Evolutionary conservation across 2,329 filamentous ascomycete genomes (phyloP), one percentile per base, ranked within the genome.

Genomic region (Phaeosphaeria sp.): DNA sequence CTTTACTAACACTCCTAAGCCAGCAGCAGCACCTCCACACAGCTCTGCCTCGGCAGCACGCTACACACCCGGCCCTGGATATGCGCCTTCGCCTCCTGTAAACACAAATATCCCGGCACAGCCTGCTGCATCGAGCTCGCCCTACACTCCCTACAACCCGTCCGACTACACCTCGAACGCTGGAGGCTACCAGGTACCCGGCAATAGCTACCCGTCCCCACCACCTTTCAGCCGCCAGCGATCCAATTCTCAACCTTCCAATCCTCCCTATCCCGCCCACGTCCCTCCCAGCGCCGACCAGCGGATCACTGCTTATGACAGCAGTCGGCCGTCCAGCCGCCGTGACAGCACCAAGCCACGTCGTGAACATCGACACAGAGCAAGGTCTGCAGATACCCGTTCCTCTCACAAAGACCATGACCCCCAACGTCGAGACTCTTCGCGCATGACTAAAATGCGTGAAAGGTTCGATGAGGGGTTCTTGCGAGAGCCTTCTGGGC

Each of bases 301-400:
- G 54, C 62, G 64, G 43, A 23, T 65, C 23, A 39, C 59, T 42
- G 50, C 67, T 27, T 63, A 64, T 23, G 69, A 71, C 52, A 56
- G 62, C 20, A 54, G 66, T 50, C 64, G 63, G 41, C 62, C 73
- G 49, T 66, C 69, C 21, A 67, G 58, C 58, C 68, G 63, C 50
- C 70, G 71, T 43, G 64, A 61, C 62, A 72, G 69, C 52, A 66
- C 68, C 54, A 72, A 71, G 59, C 64, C 62, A 46, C 66, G 66
- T 47, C 63, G 59, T 39, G 64, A 64, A 56, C 61, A 65, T 56
- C 60, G 63, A 52, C 71, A 75, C 55, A 71, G 74, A 65, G 67
- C 74, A 62, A 75, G 71, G 72, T 76, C 73, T 72, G 74, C 71
- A 58, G 73, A 72, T 63, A 64, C 68, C 50, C 72, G 72, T 52